Percentiles rank a stretch among this genome's conserved stretches.
Conservation (phyloP, 345 rosid species). For the Psidium guajava region DNA sequence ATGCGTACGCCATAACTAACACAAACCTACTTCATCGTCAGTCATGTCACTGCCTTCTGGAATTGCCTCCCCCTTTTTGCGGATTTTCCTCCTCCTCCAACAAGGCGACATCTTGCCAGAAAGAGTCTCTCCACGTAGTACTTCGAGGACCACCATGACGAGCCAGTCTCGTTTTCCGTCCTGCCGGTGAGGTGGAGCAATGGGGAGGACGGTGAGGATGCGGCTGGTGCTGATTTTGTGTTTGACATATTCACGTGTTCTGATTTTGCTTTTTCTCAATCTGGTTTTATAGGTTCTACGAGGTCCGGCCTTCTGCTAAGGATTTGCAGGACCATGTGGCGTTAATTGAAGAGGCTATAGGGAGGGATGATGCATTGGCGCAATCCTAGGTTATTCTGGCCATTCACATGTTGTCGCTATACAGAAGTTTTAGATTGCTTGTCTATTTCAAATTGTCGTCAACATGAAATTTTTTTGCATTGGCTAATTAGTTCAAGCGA, state of each 20-base stretch:
- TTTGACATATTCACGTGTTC: no score
- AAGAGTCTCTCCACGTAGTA: slow-evolving; percentile 32
- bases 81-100: not conserved
- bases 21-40: not conserved
- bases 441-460: no score
- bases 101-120: slow-evolving; percentile 36
- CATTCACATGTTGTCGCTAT: not conserved
- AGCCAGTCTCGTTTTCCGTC: slow-evolving; percentile 39
- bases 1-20: not conserved
- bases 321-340: slow-evolving; percentile 63
- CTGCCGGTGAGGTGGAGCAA: slow-evolving; percentile 53
- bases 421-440: not conserved
- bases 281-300: no score
- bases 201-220: slow-evolving; percentile 12
- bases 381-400: slow-evolving; percentile 42
- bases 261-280: no score
- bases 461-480: no score
- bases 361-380: slow-evolving; percentile 38
- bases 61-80: not conserved
- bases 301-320: slow-evolving; percentile 49
- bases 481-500: no score
- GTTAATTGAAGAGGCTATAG: slow-evolving; percentile 50
- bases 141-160: slow-evolving; percentile 42
- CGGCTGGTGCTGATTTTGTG: not conserved
- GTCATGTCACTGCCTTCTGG: not conserved